Base-by-base conservation (phyloP, 306 rosid genomes). In the Abrus precatorius region DNA sequence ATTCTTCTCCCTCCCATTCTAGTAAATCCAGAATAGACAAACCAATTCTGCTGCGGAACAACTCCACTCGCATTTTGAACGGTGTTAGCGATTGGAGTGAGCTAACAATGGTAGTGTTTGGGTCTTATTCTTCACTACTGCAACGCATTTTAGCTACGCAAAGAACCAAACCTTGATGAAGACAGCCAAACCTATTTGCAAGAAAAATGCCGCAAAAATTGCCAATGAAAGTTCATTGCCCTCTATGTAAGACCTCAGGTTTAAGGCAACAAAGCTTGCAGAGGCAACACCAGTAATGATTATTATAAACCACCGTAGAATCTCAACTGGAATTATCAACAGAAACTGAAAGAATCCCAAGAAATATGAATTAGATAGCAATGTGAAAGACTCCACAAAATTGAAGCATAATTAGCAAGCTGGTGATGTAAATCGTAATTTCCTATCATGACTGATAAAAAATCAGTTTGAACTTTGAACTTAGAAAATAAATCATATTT, bases 91-190 rank as follows among this genome's bases (percentile, higher is more conserved):
- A n/a, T 50, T 30, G 55, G 36, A 32, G 69, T 40, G 61, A 80
- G 66, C 81, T 50, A 68, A 49, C 50, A 59, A 44, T 27, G 76
- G 60, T 38, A 74, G 44, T 52, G 78, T 49, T 43, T 56, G 40
- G 57, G 69, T 71, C 69, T 84, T 62, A 45, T 61, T 71, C 74
- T 69, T 68, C 77, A 77, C 48, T 49, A 44, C 59, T 57, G 52
- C 76, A 1, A 14, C 8, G 36, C 74, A 72, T 44, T 20, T 65
- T 75, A 64, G 45, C 91, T 93, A 96, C 13, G 92, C 91, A 86
- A 96, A 96, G 97, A 96, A 96, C 97, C 92, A 90, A 82, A 87
- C 97, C 90, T 96, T 96, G 85, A 96, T 87, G 91, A 96, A 96
- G 89, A 93, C 65, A 55, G 98, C 94, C 90, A 96, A 83, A 69